Evolutionary conservation across 148 eudicot species (phyloP), one percentile per base, ranked within the genome.

Genomic region (Pouteria glomerata): DNA sequence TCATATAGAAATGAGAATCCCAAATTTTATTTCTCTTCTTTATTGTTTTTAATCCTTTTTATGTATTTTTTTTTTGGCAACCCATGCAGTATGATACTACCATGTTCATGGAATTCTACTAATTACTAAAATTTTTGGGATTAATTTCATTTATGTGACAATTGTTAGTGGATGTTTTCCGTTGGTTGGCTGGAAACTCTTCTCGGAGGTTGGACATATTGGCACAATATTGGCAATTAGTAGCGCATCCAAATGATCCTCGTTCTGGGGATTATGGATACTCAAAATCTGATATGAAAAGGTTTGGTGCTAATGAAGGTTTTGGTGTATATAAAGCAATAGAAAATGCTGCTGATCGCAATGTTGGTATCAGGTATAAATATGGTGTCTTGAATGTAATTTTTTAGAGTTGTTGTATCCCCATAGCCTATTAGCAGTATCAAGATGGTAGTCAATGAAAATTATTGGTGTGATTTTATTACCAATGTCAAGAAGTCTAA

Each of bases 181-280:
- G 76, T 64, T 90, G 96, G 98, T 73, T 93, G 87, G 96, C 98
- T 57, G 98, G 98, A 56, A 93, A 93, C 44, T 80, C 98, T 74
- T 79, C 96, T 33, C 56, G 59, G 67, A 88, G 73, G 39, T 78
- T 93, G 82, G 96, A 93, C 73, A 77, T 93, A 63, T 85, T 93
- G 69, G 90, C 93, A 60, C 98, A 93, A 53, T 93, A 93, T 73
- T 93, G 98, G 98, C 96, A 90, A 57, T 79, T 93, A 67, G 69
- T 85, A 74, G 89, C 98, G 29, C 76, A 71, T 15, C 84, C 94
- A 14, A 52, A 84, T 73, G 85, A 90, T 73, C 88, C 94, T 78
- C 91, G 63, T 61, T 93, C 96, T 8, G 98, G 98, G 69, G 98
- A 93, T 79, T 93, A 84, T 74, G 98, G 98, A 21, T 90, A 88